Evolutionary conservation across 371 early-diverging fungal genomes (phyloP).

Genomic region (Lichtheimia ramosa): DNA sequence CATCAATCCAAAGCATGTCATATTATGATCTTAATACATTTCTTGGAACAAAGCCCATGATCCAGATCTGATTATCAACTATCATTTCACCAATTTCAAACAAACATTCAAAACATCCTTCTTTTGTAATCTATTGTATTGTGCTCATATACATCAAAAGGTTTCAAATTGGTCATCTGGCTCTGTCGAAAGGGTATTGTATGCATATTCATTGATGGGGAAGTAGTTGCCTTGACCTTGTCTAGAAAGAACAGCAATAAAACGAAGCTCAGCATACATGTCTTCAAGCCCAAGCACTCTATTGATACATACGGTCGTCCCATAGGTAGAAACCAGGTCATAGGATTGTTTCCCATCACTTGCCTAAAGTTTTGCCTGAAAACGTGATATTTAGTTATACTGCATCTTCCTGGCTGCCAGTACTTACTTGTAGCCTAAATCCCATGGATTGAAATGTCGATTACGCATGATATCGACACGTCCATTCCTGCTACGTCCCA

Average conservation of each 20-base stretch:
- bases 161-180: slow-evolving; percentile 20
- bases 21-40: too few relatives aligned
- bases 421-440: slow-evolving; percentile 48
- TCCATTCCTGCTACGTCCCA: slow-evolving; percentile 21
- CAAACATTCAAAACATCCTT: too few relatives aligned
- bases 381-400: slow-evolving; percentile 14
- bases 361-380: slow-evolving; percentile 47
- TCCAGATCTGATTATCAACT: too few relatives aligned
- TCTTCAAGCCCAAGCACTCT: neutral
- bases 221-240: slow-evolving; percentile 39
- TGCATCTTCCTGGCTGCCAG: slow-evolving; percentile 58
- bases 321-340: slow-evolving; percentile 63
- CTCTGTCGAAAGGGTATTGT: slow-evolving; percentile 39
- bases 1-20: too few relatives aligned
- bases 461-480: slow-evolving; percentile 41
- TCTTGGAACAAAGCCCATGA: too few relatives aligned
- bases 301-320: slow-evolving; percentile 42
- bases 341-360: slow-evolving; percentile 53
- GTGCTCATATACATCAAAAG: neutral
- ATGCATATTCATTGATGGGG: slow-evolving; percentile 50
- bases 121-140: too few relatives aligned
- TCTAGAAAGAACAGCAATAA: slow-evolving; percentile 12
- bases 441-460: slow-evolving; percentile 62
- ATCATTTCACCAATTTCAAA: too few relatives aligned
- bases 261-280: neutral